These are phyloP conservation scores for Diaporthe eres DNA, from an alignment of 2,329 filamentous ascomycete species.

Conservation along the genomic window DNA sequence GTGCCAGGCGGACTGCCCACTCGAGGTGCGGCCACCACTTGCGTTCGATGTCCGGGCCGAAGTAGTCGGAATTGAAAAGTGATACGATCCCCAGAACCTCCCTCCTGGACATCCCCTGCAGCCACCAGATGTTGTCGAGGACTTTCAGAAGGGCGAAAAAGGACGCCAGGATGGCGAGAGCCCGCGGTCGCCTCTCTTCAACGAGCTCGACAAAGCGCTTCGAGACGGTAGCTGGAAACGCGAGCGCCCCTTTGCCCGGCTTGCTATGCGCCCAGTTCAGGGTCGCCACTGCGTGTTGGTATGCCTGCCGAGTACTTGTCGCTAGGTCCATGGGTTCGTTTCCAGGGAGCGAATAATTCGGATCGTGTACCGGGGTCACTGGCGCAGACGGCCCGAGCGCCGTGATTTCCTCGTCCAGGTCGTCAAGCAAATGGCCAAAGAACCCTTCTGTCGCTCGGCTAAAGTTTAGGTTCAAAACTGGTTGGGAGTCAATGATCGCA, in stretches of 20 bases:
- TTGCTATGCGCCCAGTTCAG: conserved; percentile 77
- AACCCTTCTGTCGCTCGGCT: conserved; percentile 68
- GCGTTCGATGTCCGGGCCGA: conserved; percentile 53
- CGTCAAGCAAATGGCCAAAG: conserved; percentile 72
- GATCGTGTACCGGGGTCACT: conserved; percentile 3
- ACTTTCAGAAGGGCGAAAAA: conserved; percentile 77
- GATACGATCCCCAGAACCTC: conserved; percentile 76
- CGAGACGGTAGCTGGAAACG: conserved; percentile 76
- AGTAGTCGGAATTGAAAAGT: conserved; percentile 69
- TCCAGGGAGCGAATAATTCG: conserved; percentile 31
- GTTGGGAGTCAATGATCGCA: conserved; percentile 75
- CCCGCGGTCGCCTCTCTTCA: conserved; percentile 70
- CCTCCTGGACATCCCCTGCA: conserved; percentile 74
- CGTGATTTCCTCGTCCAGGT: conserved; percentile 69
- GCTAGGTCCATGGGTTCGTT: conserved; percentile 47
- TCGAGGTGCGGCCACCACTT: conserved; percentile 74
- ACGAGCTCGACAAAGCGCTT: conserved; percentile 73
- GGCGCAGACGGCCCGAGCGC: conserved; percentile 42
- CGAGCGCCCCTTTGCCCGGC: conserved; percentile 70
- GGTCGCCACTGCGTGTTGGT: conserved; percentile 75
- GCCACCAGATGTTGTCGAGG: conserved; percentile 77
- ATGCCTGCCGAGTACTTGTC: conserved; percentile 65
- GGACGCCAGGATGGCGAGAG: conserved; percentile 74
- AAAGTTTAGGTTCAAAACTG: conserved; percentile 72
- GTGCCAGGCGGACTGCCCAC: conserved; percentile 71